A percentile compares a stretch with the other conserved stretches of the same genome.
phyloP scores from a whole-genome alignment of 352 stramenopile species.

The Phytophthora pistaciae region DNA sequence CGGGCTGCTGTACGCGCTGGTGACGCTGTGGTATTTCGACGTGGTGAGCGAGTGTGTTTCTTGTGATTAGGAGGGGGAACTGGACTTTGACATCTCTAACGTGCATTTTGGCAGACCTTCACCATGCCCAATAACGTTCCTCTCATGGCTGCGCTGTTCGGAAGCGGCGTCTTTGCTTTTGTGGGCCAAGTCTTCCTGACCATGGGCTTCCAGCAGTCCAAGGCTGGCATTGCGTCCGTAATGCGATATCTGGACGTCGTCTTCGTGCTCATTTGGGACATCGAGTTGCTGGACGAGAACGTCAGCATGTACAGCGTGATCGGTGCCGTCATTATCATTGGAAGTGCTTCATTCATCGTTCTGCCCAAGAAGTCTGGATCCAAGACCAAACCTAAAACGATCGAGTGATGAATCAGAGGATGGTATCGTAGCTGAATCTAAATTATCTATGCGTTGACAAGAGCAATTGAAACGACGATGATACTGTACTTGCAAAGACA shows the following conservation, averaged over 20 bases:
- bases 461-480: neutral
- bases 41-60: conserved; percentile 31
- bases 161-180: conserved; percentile 65
- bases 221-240: conserved; percentile 75
- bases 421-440: neutral
- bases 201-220: conserved; percentile 81
- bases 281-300: conserved; percentile 51
- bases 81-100: neutral
- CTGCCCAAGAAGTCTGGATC: conserved; percentile 33
- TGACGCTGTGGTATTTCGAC: conserved; percentile 38
- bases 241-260: conserved; percentile 85
- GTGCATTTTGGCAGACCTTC: conserved; percentile 35
- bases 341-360: conserved; percentile 62
- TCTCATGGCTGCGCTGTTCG: conserved; percentile 55
- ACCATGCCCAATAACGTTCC: conserved; percentile 35
- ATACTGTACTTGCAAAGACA: conserved; percentile 14
- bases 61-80: neutral
- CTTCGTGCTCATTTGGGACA: conserved; percentile 78
- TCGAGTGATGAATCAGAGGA: conserved; percentile 16
- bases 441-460: conserved; percentile 3
- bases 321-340: conserved; percentile 67
- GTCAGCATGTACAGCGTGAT: conserved; percentile 71
- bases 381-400: conserved; percentile 24
- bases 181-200: conserved; percentile 73
- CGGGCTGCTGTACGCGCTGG: conserved; percentile 35